Conservation (phyloP, 208 protist species). For the Novymonas esmeraldas region DNA sequence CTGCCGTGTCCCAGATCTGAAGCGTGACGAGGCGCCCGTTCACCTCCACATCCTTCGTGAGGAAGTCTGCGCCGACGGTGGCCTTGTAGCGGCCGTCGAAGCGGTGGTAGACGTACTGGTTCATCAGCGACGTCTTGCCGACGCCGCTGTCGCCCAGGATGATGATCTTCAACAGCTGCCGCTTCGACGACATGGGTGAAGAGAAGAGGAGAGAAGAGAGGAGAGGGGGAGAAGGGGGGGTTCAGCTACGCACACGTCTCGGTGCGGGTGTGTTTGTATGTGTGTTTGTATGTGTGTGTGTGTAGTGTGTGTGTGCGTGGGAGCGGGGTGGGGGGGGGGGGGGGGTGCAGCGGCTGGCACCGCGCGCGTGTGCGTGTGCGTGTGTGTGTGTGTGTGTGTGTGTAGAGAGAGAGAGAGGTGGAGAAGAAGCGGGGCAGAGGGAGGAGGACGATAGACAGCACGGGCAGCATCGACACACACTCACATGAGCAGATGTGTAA, state of each 20-base stretch:
- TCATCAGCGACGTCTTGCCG: constrained; percentile 93
- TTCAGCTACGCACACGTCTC: background rate
- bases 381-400: background rate
- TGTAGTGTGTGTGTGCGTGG: background rate
- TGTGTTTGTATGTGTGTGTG: background rate
- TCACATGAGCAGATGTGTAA: background rate
- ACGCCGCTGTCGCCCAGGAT: constrained; percentile 94
- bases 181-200: constrained; percentile 36
- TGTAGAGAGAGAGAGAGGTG: background rate
- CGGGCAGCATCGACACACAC: background rate
- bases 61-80: constrained; percentile 99
- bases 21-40: constrained; percentile 97
- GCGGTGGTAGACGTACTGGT: constrained; percentile 91
- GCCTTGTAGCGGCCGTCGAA: constrained; percentile 98
- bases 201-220: background rate
- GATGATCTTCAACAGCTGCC: constrained; percentile 95
- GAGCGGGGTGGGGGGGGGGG: background rate
- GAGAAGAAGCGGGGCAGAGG: background rate
- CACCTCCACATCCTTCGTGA: constrained; percentile 98
- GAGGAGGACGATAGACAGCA: background rate
- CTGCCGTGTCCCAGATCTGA: constrained; percentile 96
- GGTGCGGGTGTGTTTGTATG: background rate
- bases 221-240: background rate
- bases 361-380: background rate
- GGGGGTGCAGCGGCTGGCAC: background rate